A percentile compares a stretch with the other conserved stretches of the same genome.
Conservation (phyloP, 768 basidiomycete species). For the Pleurotus sapidus region DNA sequence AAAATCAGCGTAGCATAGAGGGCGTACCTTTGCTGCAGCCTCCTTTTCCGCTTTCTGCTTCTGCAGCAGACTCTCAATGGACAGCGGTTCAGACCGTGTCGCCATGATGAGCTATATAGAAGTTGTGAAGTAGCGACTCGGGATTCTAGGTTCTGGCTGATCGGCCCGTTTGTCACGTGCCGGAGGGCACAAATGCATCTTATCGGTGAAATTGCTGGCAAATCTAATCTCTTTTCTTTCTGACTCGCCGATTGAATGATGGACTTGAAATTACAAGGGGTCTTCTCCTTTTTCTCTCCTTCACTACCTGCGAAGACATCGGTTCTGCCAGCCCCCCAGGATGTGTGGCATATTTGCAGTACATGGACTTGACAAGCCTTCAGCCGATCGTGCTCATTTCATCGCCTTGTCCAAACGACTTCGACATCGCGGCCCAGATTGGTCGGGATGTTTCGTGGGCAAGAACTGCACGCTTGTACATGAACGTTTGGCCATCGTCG, state of each 20-base stretch:
- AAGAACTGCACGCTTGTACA: slow-evolving; percentile 83
- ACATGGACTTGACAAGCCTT: slow-evolving; percentile 75
- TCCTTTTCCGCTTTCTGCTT: slow-evolving; percentile 90
- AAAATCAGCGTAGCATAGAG: not conserved
- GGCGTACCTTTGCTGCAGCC: slow-evolving; percentile 78
- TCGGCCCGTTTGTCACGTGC: no score
- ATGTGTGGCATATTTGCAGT: slow-evolving; percentile 96
- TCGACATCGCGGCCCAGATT: slow-evolving; percentile 95
- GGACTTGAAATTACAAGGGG: not conserved
- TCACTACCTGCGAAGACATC: not conserved
- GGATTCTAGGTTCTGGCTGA: no score
- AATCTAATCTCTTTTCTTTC: not conserved
- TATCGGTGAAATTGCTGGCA: not conserved
- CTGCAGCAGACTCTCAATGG: slow-evolving; percentile 83
- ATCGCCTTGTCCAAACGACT: slow-evolving; percentile 87
- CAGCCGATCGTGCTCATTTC: slow-evolving; percentile 64
- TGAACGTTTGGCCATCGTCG: slow-evolving; percentile 96
- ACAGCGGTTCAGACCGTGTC: slow-evolving; percentile 66
- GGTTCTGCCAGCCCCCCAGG: slow-evolving; percentile 9
- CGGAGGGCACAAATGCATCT: not conserved
- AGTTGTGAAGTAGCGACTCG: no score
- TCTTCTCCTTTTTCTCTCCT: not conserved
- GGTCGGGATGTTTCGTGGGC: slow-evolving; percentile 94
- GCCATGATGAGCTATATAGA: slow-evolving; percentile 31
- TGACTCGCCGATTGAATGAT: not conserved